Base-by-base conservation (phyloP, 1,139 yeast genomes). In the Pichia sp. region DNA sequence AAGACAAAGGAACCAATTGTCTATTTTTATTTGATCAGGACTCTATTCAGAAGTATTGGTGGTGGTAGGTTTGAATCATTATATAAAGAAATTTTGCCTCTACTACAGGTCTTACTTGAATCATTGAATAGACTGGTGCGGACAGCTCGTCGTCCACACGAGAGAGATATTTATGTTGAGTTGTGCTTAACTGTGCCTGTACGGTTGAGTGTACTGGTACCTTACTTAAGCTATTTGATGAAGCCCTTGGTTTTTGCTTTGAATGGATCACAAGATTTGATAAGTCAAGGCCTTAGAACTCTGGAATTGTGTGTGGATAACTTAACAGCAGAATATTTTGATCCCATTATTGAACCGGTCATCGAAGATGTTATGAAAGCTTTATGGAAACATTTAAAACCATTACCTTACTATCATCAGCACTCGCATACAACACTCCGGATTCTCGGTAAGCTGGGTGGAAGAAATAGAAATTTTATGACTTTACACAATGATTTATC, bases 301-400 rank as follows among this genome's bases (percentile, higher is more conserved):
- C 78, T 95, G 54, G 99, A 95, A 63, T 75, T 93, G n/a, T 93
- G 99, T 64, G 96, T 95, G 26, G 99, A 95, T 64, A 95, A 95
- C 62, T 72, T 95, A 54, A 93, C 98, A 0, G 96, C 98, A 0
- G 96, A 91, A 62, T 95, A 90, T 67, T 90, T 95, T 66, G 99
- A 95, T 63, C 99, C 99, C 1, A 89, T 93, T 66, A 83, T 95
- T 56, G 98, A 90, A 62, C 98, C 99, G 0, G 97, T 90, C 1
- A 82, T 91, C 56, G 95, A 87, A 54, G 97, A 93, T 60, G 90
- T 95, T 2, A 87, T 90, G 89, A 83, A 85, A 30, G 96, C 97
- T 0, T 73, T 95, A 45, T 95, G 97, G 95, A 85, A 82, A 58
- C 95, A 93, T 60, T 71, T 95, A 58, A 85, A 85, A 58, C 99